These are phyloP conservation scores for Globisporangium takayamanum DNA, from an alignment of 352 stramenopile genomes.

Conservation along the genomic window DNA sequence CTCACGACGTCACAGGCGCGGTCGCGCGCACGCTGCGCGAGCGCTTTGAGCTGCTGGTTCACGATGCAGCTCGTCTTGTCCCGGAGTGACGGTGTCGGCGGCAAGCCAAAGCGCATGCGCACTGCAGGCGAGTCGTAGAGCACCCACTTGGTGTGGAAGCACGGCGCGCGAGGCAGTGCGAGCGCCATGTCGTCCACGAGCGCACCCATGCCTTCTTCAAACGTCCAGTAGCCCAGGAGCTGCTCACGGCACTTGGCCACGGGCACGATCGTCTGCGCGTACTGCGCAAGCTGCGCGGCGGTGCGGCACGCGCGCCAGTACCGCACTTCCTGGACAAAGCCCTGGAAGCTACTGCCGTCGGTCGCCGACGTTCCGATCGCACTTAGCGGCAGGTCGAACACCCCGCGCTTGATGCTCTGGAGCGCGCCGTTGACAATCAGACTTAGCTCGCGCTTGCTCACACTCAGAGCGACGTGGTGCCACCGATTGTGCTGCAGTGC, in stretches of 20 bases:
- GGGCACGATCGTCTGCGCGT: constrained; percentile 30
- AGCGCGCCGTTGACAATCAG: constrained; percentile 45
- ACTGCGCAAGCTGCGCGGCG: constrained; percentile 27
- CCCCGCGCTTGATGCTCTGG: constrained; percentile 29
- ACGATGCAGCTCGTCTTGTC: constrained; percentile 59
- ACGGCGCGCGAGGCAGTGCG: constrained; percentile 34
- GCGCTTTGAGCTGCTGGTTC: constrained; percentile 59
- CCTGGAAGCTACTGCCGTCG: constrained; percentile 47
- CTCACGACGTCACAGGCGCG: constrained; percentile 28
- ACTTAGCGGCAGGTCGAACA: constrained; percentile 52
- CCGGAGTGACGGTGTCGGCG: constrained; percentile 52
- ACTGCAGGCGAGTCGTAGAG: constrained; percentile 40
- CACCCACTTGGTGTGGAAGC: constrained; percentile 38
- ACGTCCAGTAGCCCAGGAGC: constrained; percentile 63
- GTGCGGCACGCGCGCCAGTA: constrained; percentile 50
- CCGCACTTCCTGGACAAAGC: constrained; percentile 55
- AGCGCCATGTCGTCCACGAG: constrained; percentile 71
- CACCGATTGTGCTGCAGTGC: constrained; percentile 41
- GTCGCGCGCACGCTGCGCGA: constrained; percentile 50
- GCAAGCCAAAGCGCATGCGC: constrained; percentile 40
- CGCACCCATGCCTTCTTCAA: constrained; percentile 70
- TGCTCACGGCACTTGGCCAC: constrained; percentile 24
- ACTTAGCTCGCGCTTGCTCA: constrained; percentile 36
- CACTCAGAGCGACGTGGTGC: constrained; percentile 54
- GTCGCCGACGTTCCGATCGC: constrained; percentile 19